Evolutionary conservation across 2,329 filamentous ascomycete species (phyloP), one percentile per base, ranked within the genome.

Genomic region (Mycosphaerella arachidis): DNA sequence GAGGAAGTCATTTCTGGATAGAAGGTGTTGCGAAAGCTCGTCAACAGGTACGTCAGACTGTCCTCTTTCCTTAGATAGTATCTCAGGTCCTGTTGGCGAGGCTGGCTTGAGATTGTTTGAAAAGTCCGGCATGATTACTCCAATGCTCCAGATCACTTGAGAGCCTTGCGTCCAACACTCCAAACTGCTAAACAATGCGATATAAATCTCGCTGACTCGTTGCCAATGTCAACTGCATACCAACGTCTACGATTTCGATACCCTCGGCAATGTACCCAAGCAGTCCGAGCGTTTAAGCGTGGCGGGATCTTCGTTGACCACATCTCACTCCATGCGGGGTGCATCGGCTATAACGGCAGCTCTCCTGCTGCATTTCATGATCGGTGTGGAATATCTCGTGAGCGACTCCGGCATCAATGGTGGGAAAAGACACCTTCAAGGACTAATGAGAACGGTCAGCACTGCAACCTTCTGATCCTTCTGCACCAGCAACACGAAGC

Each of bases 1-100:
- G 7, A 82, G 72, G 57, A 82, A 83, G 48, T 75, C 77, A 70
- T 82, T 75, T 12, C 75, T 70, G 5, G 72, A 74, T 1, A 83
- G 73, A 0, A 83, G 71, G 62, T 82, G 78, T 5, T 72, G 62
- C 24, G 80, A 75, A 3, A 83, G 70, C 61, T 81, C 75, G 5
- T 78, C 67, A 4, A 77, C 71, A 6, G 75, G 67, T 33, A 83
- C 72, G 52, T 71, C 67, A 18, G 80, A 83, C 54, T 74, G 70
- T 20, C 70, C 68, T 60, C 80, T 75, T 66, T 83, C 80, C 37
- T 74, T 69, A 31, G 75, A 69, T 10, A 84, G 73, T 30, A 78
- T 78, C 16, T 73, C 74, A 24, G 78, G 76, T 29, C 80, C 81
- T 63, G 77, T 73, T 6, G 71, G 64, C 75, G 74, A 57, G 68